Evolutionary conservation across 2,329 filamentous ascomycete species (phyloP), one percentile per base, ranked within the genome.

Genomic region (Juglanconis oblonga): DNA sequence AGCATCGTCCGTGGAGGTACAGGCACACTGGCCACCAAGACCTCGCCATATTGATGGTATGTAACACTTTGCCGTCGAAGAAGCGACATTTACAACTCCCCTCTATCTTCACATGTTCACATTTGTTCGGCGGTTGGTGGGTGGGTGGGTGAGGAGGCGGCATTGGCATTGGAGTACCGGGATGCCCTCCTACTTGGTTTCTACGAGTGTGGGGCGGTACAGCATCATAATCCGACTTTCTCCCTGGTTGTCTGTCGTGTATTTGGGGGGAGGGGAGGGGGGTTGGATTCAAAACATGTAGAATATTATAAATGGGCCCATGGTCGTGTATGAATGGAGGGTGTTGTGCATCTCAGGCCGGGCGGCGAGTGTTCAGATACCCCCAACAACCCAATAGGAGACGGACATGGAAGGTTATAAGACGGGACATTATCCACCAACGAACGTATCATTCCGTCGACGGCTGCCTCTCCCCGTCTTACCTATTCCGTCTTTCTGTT

Each of bases 111-210:
- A 13, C 38, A 7, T 13, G 1, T 42, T 48, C 31, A 9, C 14
- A 17, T 48, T 3, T 3, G 10, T 8, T 31, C 17, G 17, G 29
- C 17, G 17, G 17, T 48, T 31, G 45, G 6, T 31, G 17, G 14
- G 45, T 3, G 7, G 42, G 31, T 11, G 33, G 33, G 29, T 10
- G 3, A 9, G 52, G n/a, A 47, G 9, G 11, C 45, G 52, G 38
- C 53, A 50, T 56, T 48, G 33, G 52, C 32, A 56, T 57, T n/a
- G 42, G 42, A 49, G 45, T 49, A 56, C 45, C 9, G n/a, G 47
- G 32, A 9, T 13, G 36, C 31, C 33, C 24, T 52, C 51, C 17
- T 24, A 24, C 17, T 24, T 24, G 17, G 17, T 24, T 24, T 24
- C 17, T 24, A 24, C 17, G 17, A 24, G 17, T 24, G 17, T 24